Conservation (phyloP, 176 grass and related monocot species). For the Phoenix roebelenii region DNA sequence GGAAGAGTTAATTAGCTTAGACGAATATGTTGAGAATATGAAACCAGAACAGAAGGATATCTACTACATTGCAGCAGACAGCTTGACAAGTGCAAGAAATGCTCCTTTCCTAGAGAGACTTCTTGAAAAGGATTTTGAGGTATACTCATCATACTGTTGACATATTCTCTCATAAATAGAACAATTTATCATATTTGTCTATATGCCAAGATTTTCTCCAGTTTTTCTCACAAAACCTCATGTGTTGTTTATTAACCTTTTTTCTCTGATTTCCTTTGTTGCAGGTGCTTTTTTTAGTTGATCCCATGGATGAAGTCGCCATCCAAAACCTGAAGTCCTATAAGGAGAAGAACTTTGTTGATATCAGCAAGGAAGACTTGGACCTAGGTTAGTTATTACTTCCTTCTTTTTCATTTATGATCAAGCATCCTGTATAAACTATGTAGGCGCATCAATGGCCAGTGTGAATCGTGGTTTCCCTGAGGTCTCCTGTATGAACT, state of each 20-base stretch:
- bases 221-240: no score
- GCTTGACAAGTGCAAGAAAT: constrained; percentile 80
- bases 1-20: constrained; percentile 81
- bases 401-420: neutral
- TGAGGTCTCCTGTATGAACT: no score
- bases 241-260: no score
- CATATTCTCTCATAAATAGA: no score
- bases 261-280: constrained; percentile 3
- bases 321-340: constrained; percentile 83
- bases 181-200: no score
- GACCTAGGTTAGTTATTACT: constrained; percentile 43
- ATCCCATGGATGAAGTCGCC: constrained; percentile 96
- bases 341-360: constrained; percentile 93
- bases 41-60: constrained; percentile 92
- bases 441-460: no score
- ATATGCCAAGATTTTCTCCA: no score
- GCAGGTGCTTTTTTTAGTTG: constrained; percentile 89
- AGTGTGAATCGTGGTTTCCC: no score
- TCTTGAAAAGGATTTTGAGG: constrained; percentile 84
- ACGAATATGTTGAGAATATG: constrained; percentile 98
- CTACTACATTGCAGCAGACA: constrained; percentile 84
- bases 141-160: constrained; percentile 24
- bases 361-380: constrained; percentile 98
- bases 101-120: constrained; percentile 83
- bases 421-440: neutral